A percentile compares a stretch with the other conserved stretches of the same genome.
These are phyloP conservation scores for Nicotiana otophora DNA, from an alignment of 257 asterid genomes.

Conservation along the genomic window DNA sequence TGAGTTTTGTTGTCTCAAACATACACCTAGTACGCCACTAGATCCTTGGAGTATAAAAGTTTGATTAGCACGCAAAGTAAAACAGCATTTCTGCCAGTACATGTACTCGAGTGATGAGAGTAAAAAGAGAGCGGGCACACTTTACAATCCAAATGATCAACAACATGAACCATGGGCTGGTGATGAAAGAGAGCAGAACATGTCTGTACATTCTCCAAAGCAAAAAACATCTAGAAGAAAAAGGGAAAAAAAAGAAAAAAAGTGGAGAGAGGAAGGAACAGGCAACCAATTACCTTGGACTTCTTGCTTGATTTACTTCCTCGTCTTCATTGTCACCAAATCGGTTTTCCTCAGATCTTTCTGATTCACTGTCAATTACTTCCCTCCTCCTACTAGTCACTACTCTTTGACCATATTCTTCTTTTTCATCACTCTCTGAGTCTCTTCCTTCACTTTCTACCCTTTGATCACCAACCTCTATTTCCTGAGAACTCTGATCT, in stretches of 20 bases:
- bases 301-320: slow-evolving; percentile 71
- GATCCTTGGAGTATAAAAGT: not conserved
- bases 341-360: slow-evolving; percentile 73
- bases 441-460: slow-evolving; percentile 76
- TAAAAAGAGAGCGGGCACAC: not conserved
- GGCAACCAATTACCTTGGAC: slow-evolving; percentile 45
- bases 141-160: not conserved
- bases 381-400: slow-evolving; percentile 74
- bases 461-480: slow-evolving; percentile 70
- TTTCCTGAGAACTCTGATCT: slow-evolving; percentile 74
- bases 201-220: not conserved
- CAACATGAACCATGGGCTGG: not conserved
- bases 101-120: not conserved
- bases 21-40: not conserved
- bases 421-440: slow-evolving; percentile 72
- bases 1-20: not conserved
- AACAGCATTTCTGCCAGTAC: not conserved
- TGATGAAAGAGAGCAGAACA: not conserved
- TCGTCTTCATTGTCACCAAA: slow-evolving; percentile 72
- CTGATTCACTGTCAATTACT: slow-evolving; percentile 70
- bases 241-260: not conserved
- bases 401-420: slow-evolving; percentile 58
- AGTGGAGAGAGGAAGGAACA: not conserved
- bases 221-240: not conserved
- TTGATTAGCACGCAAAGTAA: not conserved